These are phyloP conservation scores for Parachaetomium inaequale DNA, from an alignment of 495 filamentous ascomycete species.

Conservation along the genomic window DNA sequence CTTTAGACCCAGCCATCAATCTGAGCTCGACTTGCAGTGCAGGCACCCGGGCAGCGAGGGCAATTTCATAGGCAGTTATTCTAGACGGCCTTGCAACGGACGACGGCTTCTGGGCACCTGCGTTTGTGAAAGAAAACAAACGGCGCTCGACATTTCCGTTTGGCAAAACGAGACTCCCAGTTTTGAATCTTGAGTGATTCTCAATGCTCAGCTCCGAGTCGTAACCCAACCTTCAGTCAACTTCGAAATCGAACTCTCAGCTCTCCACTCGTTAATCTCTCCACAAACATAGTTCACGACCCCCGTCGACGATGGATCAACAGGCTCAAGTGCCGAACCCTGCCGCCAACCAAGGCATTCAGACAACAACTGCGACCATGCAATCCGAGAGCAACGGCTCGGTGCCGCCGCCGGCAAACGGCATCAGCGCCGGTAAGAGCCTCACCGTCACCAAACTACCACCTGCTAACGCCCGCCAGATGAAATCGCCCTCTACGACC, in stretches of 20 bases:
- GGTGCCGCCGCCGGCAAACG: conserved; percentile 6
- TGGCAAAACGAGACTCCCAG: too few relatives aligned
- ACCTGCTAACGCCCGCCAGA: conserved; percentile 49
- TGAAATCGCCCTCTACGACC: conserved; percentile 96
- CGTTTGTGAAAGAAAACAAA: background rate
- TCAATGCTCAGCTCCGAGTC: background rate
- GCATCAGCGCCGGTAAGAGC: conserved; percentile 28
- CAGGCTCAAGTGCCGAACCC: background rate
- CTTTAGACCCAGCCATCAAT: too few relatives aligned
- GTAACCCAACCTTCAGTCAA: background rate
- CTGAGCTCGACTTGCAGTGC: background rate
- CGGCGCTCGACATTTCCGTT: background rate
- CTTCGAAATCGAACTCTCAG: background rate
- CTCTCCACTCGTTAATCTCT: background rate
- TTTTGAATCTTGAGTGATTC: too few relatives aligned
- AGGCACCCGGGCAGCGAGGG: background rate
- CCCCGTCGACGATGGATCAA: background rate
- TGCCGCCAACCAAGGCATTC: background rate
- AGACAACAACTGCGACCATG: background rate
- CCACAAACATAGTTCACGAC: background rate
- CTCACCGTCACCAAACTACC: background rate
- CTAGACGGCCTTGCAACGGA: background rate
- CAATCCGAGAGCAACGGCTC: background rate
- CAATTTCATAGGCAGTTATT: background rate
- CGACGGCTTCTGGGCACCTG: background rate